Conservation (phyloP, 2,329 filamentous ascomycete species). For the Lizonia empirigonia region DNA sequence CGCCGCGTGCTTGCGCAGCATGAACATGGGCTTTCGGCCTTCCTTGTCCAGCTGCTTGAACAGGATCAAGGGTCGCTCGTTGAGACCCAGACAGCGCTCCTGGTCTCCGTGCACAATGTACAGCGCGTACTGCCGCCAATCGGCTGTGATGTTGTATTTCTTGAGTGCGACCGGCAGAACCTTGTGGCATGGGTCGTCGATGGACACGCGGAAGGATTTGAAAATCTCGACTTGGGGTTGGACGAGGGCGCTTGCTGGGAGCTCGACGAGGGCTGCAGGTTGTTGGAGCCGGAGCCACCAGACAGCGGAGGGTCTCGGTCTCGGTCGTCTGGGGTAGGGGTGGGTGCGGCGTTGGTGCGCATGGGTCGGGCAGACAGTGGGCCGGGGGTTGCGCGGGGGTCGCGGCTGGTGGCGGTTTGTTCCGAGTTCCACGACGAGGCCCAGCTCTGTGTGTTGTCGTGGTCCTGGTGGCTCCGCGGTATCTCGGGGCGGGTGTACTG, state of each 20-base stretch:
- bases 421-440: slow-evolving; percentile 33
- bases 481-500: slow-evolving; percentile 40
- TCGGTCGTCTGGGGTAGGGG: slow-evolving; percentile 38
- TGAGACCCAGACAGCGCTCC: slow-evolving; percentile 86
- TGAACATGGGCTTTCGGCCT: slow-evolving; percentile 99
- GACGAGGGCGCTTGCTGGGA: slow-evolving; percentile 36
- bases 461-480: slow-evolving; percentile 38
- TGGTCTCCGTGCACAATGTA: slow-evolving; percentile 99
- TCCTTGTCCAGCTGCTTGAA: slow-evolving; percentile 98
- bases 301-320: slow-evolving; percentile 47
- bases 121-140: slow-evolving; percentile 95
- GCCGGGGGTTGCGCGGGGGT: slow-evolving; percentile 40
- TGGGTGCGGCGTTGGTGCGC: slow-evolving; percentile 37
- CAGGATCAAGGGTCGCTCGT: slow-evolving; percentile 91
- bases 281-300: slow-evolving; percentile 39
- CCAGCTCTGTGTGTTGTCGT: slow-evolving; percentile 41
- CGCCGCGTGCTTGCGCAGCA: slow-evolving; percentile 76
- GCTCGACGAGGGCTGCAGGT: slow-evolving; percentile 29
- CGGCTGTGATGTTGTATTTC: slow-evolving; percentile 97
- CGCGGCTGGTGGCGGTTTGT: slow-evolving; percentile 36
- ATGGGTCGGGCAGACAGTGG: slow-evolving; percentile 39
- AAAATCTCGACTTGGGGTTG: slow-evolving; percentile 83
- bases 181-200: slow-evolving; percentile 98
- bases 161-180: slow-evolving; percentile 93
- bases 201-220: slow-evolving; percentile 97